A percentile compares a stretch with the other conserved stretches of the same genome.
Conservation (phyloP, 768 basidiomycete species). For the Termitomyces sp. region DNA sequence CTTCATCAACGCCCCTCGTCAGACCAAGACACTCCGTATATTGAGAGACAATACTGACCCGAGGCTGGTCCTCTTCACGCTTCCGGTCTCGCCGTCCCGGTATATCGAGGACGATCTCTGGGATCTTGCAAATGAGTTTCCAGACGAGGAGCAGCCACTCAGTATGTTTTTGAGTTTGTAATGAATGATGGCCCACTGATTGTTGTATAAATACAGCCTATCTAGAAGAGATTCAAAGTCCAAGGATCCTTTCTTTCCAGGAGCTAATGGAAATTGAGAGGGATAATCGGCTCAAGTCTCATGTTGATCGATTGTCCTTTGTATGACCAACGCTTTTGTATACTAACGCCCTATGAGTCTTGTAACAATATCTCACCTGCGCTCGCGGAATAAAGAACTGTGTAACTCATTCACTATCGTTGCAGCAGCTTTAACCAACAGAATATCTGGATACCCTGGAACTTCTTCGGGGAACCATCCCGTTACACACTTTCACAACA, state of each 20-base stretch:
- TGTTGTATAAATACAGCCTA: slow-evolving; percentile 1
- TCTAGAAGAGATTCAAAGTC: slow-evolving; percentile 5
- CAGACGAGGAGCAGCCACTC: slow-evolving; percentile 12
- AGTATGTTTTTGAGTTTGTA: slow-evolving; percentile 1
- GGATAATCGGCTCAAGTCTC: not conserved
- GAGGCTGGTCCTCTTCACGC: slow-evolving; percentile 12
- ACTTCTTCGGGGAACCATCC: not conserved
- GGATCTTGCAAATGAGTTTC: slow-evolving; percentile 15
- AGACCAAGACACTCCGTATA: not conserved
- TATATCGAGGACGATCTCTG: slow-evolving; percentile 17
- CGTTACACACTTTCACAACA: not conserved
- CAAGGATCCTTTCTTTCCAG: slow-evolving; percentile 9
- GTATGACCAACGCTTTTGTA: not conserved
- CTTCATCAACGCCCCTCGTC: not conserved
- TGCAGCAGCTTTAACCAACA: not conserved
- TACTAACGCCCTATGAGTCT: not conserved
- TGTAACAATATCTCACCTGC: not conserved
- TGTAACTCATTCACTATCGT: no score
- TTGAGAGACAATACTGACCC: slow-evolving; percentile 9
- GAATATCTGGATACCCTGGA: not conserved
- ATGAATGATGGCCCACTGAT: not conserved
- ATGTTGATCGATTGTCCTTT: not conserved
- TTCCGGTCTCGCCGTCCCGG: slow-evolving; percentile 6
- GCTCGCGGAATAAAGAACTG: not conserved
- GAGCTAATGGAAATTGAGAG: slow-evolving; percentile 4